A percentile compares a stretch with the other conserved stretches of the same genome.
phyloP scores from a whole-genome alignment of 1,284 basidiomycete species.

The Austroboletus olivaceoglutinosus region DNA sequence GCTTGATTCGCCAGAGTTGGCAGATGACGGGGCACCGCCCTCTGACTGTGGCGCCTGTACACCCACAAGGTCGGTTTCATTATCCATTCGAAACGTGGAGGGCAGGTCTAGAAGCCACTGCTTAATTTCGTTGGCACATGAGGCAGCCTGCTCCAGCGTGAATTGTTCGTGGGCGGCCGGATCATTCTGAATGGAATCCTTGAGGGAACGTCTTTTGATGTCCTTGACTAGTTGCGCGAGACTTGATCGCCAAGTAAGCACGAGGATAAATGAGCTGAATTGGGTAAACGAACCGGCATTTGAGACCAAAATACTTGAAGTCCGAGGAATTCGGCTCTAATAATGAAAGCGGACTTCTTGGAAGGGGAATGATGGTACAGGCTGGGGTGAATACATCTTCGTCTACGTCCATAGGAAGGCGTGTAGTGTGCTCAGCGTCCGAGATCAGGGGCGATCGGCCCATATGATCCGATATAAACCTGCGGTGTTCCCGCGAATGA shows the following conservation, averaged over 20 bases:
- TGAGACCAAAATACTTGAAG: slow-evolving; percentile 45
- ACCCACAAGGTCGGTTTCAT: slow-evolving; percentile 30
- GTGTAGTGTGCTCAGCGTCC: slow-evolving; percentile 31
- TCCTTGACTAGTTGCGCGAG: slow-evolving; percentile 52
- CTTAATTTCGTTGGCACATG: slow-evolving; percentile 54
- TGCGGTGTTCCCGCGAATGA: slow-evolving; percentile 28
- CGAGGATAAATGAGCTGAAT: background rate
- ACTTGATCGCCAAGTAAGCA: slow-evolving; percentile 17
- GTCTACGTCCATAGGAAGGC: slow-evolving; percentile 44
- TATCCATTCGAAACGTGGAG: slow-evolving; percentile 37
- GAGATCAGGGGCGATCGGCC: slow-evolving; percentile 58
- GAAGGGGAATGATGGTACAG: slow-evolving; percentile 43
- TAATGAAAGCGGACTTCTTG: slow-evolving; percentile 29
- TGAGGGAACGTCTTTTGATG: slow-evolving; percentile 44
- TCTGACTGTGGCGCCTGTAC: slow-evolving; percentile 12
- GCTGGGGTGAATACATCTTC: slow-evolving; percentile 50
- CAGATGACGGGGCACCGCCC: slow-evolving; percentile 1
- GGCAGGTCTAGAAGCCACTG: slow-evolving; percentile 55
- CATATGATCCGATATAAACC: slow-evolving; percentile 66
- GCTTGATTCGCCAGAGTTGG: slow-evolving; percentile 15
- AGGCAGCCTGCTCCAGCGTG: slow-evolving; percentile 56
- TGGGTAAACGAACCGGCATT: slow-evolving; percentile 43
- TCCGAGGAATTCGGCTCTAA: slow-evolving; percentile 30
- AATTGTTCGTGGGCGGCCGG: slow-evolving; percentile 32
- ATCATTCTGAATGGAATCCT: slow-evolving; percentile 37